These are phyloP conservation scores for Tulasnella sp. DNA, from an alignment of 768 basidiomycete genomes.

Conservation along the genomic window DNA sequence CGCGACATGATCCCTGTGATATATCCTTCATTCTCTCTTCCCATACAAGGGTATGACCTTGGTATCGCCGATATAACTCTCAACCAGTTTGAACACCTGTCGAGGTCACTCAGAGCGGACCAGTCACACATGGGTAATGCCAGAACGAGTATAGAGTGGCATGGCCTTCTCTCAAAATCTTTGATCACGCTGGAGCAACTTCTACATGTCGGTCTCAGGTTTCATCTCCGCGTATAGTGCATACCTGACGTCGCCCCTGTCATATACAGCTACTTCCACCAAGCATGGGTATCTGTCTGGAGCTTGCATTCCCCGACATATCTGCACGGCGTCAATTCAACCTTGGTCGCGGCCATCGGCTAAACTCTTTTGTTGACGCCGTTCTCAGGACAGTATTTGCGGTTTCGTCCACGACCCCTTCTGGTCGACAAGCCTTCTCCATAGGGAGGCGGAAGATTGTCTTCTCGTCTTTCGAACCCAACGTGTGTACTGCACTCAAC, in stretches of 20 bases:
- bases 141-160: conserved; percentile 28
- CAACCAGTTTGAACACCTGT: conserved; percentile 64
- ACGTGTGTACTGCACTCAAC: conserved; percentile 81
- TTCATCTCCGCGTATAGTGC: not conserved
- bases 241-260: not conserved
- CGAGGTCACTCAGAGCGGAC: conserved; percentile 37
- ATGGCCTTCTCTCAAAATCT: conserved; percentile 22
- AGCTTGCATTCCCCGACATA: conserved; percentile 64
- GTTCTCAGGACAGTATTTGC: conserved; percentile 77
- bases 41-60: conserved; percentile 55
- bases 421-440: conserved; percentile 31
- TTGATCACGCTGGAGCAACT: conserved; percentile 66
- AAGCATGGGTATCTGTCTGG: conserved; percentile 63
- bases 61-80: conserved; percentile 77
- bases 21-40: conserved; percentile 64
- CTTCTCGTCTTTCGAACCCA: conserved; percentile 87
- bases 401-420: conserved; percentile 35
- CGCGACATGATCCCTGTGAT: conserved; percentile 84
- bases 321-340: conserved; percentile 34
- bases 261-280: conserved; percentile 26
- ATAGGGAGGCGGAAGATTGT: conserved; percentile 57
- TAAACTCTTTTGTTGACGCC: conserved; percentile 76
- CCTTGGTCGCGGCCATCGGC: conserved; percentile 45
- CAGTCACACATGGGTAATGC: conserved; percentile 25
- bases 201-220: conserved; percentile 45